phyloP scores from a whole-genome alignment of 345 rosid genomes.

The Salix suchowensis region DNA sequence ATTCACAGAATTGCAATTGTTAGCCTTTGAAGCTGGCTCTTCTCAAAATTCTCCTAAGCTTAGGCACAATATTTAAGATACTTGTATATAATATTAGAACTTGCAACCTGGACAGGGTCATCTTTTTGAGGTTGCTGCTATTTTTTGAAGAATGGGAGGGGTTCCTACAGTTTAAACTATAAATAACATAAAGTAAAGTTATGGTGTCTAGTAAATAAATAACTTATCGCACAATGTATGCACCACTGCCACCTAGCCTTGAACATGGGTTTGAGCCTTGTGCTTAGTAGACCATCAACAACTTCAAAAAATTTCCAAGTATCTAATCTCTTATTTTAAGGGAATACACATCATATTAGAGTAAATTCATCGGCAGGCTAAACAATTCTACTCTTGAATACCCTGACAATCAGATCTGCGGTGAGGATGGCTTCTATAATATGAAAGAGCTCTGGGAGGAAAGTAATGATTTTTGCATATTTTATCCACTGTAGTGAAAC shows the following conservation, averaged over 20 bases:
- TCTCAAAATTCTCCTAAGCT: neutral
- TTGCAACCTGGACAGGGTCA: neutral
- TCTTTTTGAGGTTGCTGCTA: conserved; percentile 6
- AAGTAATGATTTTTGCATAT: neutral
- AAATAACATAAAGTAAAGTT: neutral
- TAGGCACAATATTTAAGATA: neutral
- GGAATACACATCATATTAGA: neutral
- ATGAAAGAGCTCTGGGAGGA: neutral
- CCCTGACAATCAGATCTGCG: conserved; percentile 1
- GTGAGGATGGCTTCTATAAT: neutral
- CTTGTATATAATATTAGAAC: neutral
- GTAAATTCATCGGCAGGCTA: neutral
- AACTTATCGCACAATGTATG: neutral
- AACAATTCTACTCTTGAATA: neutral
- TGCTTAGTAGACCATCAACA: neutral
- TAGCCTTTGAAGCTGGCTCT: neutral
- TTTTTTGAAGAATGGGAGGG: neutral
- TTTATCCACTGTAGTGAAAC: neutral
- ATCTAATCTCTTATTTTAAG: neutral
- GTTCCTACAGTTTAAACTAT: neutral
- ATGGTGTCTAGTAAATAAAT: neutral
- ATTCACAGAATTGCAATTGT: neutral
- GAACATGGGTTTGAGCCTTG: neutral
- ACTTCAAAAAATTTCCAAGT: neutral
- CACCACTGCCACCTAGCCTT: conserved; percentile 3